Percentiles rank a stretch among this genome's conserved stretches.
These are phyloP conservation scores for Tubosaeta sp. DNA, from an alignment of 768 basidiomycete species.

Conservation along the genomic window DNA sequence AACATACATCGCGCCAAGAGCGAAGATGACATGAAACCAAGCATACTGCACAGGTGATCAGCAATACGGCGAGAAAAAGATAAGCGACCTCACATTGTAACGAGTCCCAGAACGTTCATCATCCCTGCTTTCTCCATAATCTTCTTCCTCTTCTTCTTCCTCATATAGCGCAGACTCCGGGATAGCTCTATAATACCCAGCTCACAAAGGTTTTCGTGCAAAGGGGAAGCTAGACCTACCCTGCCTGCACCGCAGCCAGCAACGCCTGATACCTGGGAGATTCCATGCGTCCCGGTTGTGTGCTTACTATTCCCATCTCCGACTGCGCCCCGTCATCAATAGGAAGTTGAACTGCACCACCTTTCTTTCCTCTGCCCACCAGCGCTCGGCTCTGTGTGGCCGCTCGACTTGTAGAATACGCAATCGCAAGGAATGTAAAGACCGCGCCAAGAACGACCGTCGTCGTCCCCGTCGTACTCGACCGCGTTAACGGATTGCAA, in stretches of 20 bases:
- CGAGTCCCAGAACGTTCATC: slow-evolving; percentile 92
- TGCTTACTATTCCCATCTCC: slow-evolving; percentile 72
- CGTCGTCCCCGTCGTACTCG: slow-evolving; percentile 70
- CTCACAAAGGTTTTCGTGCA: neutral
- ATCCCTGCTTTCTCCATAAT: slow-evolving; percentile 71
- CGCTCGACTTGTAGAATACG: slow-evolving; percentile 93
- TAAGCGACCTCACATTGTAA: slow-evolving; percentile 68
- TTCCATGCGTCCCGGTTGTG: slow-evolving; percentile 80
- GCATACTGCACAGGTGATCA: slow-evolving; percentile 60
- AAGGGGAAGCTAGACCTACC: slow-evolving; percentile 44
- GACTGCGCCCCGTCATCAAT: slow-evolving; percentile 47
- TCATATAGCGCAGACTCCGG: slow-evolving; percentile 87
- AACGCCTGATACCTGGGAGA: slow-evolving; percentile 91
- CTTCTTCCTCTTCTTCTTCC: slow-evolving; percentile 73
- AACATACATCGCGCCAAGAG: slow-evolving; percentile 95
- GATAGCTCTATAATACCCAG: slow-evolving; percentile 56
- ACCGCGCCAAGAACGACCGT: slow-evolving; percentile 86
- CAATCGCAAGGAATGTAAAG: slow-evolving; percentile 97
- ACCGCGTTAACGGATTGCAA: slow-evolving; percentile 86
- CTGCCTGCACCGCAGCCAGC: slow-evolving; percentile 93
- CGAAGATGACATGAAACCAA: slow-evolving; percentile 99
- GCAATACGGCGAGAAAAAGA: neutral
- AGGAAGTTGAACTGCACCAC: slow-evolving; percentile 60
- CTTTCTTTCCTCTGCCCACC: slow-evolving; percentile 66
- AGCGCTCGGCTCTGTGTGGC: slow-evolving; percentile 93